These are phyloP conservation scores for Musa schizocarpa DNA, from an alignment of 176 grass and related monocot species.

Conservation along the genomic window DNA sequence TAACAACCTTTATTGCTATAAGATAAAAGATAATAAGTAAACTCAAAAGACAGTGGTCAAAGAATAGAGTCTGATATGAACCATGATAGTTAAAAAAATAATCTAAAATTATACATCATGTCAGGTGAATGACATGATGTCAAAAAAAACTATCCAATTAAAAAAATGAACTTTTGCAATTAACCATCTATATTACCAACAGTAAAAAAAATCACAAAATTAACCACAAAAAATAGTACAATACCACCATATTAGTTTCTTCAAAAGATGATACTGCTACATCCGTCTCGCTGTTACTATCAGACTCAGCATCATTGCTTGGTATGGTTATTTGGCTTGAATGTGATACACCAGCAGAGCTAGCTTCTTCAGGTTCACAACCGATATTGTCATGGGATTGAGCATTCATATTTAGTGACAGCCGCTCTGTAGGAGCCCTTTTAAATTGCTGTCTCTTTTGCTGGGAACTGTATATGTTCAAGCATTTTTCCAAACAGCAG, in stretches of 20 bases:
- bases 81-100: background rate
- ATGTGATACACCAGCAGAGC: slow-evolving; percentile 14
- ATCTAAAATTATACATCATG: background rate
- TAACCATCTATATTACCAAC: background rate
- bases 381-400: background rate
- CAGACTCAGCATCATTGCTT: slow-evolving; percentile 13
- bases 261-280: slow-evolving; percentile 8
- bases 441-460: slow-evolving; percentile 24
- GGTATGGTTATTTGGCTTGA: slow-evolving; percentile 19
- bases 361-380: slow-evolving; percentile 1
- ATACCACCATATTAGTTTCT: slow-evolving; percentile 28
- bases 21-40: slow-evolving; percentile 1
- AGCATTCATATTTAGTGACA: slow-evolving; percentile 12
- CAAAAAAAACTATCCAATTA: background rate
- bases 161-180: background rate
- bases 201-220: background rate
- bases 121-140: background rate
- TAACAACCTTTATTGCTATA: background rate
- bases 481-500: background rate
- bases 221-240: background rate
- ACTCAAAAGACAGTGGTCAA: background rate
- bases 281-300: slow-evolving; percentile 24
- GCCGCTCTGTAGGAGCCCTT: slow-evolving; percentile 12
- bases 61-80: background rate
- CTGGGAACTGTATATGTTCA: slow-evolving; percentile 20